Percentiles rank a stretch among this genome's conserved stretches.
These are phyloP conservation scores for Trichophyton rubrum DNA, from an alignment of 2,329 filamentous ascomycete species.

Conservation along the genomic window DNA sequence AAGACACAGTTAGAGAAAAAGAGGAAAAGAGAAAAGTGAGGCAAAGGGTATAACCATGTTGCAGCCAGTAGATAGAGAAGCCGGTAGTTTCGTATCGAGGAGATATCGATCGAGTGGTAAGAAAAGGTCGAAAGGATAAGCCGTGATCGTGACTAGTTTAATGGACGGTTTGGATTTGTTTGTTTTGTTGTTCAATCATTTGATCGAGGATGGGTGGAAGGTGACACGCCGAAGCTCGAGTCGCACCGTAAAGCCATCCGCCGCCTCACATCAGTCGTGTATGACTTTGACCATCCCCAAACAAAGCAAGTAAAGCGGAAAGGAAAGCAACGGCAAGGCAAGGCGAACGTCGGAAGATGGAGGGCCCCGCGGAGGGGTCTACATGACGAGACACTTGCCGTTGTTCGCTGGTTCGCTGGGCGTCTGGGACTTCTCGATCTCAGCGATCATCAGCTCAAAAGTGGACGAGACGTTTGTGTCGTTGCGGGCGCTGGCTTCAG, in stretches of 20 bases:
- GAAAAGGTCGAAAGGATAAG: neutral
- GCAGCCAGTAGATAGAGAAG: neutral
- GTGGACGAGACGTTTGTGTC: conserved; percentile 87
- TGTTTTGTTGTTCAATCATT: neutral
- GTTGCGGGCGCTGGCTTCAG: conserved; percentile 85
- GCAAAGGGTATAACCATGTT: neutral
- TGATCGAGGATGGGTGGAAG: neutral
- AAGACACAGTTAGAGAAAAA: neutral
- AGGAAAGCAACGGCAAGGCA: neutral
- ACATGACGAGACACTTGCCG: conserved; percentile 81
- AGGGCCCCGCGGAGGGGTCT: neutral
- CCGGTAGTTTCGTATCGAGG: neutral
- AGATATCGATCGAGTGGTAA: neutral
- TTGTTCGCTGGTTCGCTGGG: conserved; percentile 70
- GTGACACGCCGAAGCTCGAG: neutral
- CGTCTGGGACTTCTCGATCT: conserved; percentile 91
- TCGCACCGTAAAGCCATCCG: neutral
- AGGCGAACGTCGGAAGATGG: neutral
- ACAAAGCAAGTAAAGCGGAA: neutral
- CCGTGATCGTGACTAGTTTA: neutral
- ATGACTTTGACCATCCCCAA: neutral
- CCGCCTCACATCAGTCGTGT: neutral
- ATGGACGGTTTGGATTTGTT: neutral
- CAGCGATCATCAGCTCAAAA: conserved; percentile 85
- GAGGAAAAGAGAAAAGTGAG: neutral